Evolutionary conservation across 768 basidiomycete genomes (phyloP), one percentile per base, ranked within the genome.

Genomic region (Dentipellis fragilis): DNA sequence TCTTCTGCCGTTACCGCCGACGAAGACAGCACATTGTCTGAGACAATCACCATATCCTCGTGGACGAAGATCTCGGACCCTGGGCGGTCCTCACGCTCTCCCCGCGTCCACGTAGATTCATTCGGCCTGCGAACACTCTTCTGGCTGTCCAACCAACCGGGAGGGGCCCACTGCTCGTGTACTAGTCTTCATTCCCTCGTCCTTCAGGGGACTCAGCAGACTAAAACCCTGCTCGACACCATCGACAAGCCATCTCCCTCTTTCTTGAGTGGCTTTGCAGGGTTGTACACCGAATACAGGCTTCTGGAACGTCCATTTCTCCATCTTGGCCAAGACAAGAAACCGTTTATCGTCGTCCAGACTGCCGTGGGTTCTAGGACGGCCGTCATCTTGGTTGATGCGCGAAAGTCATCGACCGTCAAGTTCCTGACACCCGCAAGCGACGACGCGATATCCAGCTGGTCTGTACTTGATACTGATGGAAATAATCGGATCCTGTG

Each of bases 91-190:
- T n/a, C 42, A 6, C 42, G 42, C 6, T 45, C 42, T n/a, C 42
- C 42, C 4, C 4, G 42, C 42, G 7, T 45, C 5, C n/a, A 17
- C 42, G n/a, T 6, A 19, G 42, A 45, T 10, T n/a, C n/a, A 0
- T 17, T 9, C 42, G 14, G 42, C 42, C n/a, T 17, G 42, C n/a
- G 8, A n/a, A 17, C 42, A 12, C 7, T 45, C 4, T 57, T 68
- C 37, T 71, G 64, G 59, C 49, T 72, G 48, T 62, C 65, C 5
- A 69, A 71, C 52, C 54, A 61, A 12, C 59, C 63, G 14, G 69
- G 69, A 4, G 68, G 68, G 0, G 57, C 65, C 0, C 71, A 71
- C 55, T 61, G 61, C 19, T 66, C 66, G 9, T 68, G 67, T 54
- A 62, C 67, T 0, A 51, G 58, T 2, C 56, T 71, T 0, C 64